Evolutionary conservation across 2,329 filamentous ascomycete species (phyloP).

Genomic region (Diplodia sapinea): DNA sequence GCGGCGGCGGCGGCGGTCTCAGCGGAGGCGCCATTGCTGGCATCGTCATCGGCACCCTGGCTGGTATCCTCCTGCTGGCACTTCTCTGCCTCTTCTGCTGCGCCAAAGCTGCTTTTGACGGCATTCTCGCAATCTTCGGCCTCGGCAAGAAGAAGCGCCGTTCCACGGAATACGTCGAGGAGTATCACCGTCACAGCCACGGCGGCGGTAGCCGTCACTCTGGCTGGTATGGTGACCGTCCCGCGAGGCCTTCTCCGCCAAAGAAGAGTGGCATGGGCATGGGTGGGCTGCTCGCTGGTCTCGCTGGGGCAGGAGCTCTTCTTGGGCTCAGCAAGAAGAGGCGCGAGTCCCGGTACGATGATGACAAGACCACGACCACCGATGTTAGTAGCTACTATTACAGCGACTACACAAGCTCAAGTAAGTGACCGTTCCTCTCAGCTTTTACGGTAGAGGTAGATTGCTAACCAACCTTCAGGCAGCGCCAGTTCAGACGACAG

Average conservation of each 20-base stretch:
- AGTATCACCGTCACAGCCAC: conserved; percentile 64
- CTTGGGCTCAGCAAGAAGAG: conserved; percentile 53
- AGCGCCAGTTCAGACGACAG: conserved; percentile 53
- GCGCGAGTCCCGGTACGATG: conserved; percentile 46
- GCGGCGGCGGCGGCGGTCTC: conserved; percentile 52
- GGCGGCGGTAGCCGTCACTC: conserved; percentile 50
- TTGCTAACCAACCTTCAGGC: conserved; percentile 43
- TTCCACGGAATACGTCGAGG: conserved; percentile 65
- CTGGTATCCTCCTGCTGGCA: conserved; percentile 69
- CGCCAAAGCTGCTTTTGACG: conserved; percentile 61
- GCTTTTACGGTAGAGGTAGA: not conserved
- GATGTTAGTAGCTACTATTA: conserved; percentile 47
- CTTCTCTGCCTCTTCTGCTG: conserved; percentile 77
- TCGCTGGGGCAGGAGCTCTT: conserved; percentile 53
- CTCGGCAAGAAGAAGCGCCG: conserved; percentile 58
- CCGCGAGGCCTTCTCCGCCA: conserved; percentile 44
- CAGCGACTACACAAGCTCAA: conserved; percentile 55
- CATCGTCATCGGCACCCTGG: conserved; percentile 76
- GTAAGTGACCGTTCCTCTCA: conserved; percentile 45
- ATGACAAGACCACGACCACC: conserved; percentile 51
- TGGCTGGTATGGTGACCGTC: conserved; percentile 53
- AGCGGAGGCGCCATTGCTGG: conserved; percentile 78
- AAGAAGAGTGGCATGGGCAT: conserved; percentile 45
- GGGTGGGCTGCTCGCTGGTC: conserved; percentile 49
- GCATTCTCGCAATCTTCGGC: conserved; percentile 65